These are phyloP conservation scores for Boechera divaricarpa DNA, from an alignment of 345 rosid species.

Conservation along the genomic window DNA sequence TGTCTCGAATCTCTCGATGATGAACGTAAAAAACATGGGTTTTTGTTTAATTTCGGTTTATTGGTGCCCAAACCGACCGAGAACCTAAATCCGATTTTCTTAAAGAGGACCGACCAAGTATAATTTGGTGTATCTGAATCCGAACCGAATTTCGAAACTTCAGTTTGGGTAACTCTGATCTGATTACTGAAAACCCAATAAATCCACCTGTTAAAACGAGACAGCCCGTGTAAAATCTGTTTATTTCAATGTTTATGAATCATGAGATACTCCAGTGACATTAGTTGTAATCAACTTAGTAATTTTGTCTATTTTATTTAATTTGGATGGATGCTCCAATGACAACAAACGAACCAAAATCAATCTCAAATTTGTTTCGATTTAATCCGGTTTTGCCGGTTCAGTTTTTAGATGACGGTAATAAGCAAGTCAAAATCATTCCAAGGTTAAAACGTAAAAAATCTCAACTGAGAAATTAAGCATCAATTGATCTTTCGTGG, in stretches of 20 bases:
- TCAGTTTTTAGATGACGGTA: background rate
- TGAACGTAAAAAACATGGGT: background rate
- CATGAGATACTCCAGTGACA: too few relatives aligned
- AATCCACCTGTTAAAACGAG: too few relatives aligned
- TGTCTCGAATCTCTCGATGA: background rate
- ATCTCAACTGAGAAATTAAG: background rate
- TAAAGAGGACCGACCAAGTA: too few relatives aligned
- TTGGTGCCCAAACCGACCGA: too few relatives aligned
- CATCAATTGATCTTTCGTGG: background rate
- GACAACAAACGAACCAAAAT: background rate
- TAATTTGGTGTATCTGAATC: too few relatives aligned
- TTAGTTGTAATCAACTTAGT: too few relatives aligned
- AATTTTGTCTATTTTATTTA: background rate
- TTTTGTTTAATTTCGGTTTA: background rate
- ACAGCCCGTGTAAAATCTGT: too few relatives aligned
- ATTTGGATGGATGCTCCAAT: too few relatives aligned
- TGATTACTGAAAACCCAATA: background rate
- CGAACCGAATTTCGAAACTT: too few relatives aligned
- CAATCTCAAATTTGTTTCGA: conserved; percentile 2
- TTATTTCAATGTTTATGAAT: too few relatives aligned
- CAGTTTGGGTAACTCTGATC: too few relatives aligned
- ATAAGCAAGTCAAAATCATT: conserved; percentile 5
- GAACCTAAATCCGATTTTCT: too few relatives aligned
- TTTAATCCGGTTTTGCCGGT: conserved; percentile 7
- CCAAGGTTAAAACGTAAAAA: conserved; percentile 12